These are phyloP conservation scores for Epichloe hybrida DNA, from an alignment of 2,329 filamentous ascomycete species.

Conservation along the genomic window DNA sequence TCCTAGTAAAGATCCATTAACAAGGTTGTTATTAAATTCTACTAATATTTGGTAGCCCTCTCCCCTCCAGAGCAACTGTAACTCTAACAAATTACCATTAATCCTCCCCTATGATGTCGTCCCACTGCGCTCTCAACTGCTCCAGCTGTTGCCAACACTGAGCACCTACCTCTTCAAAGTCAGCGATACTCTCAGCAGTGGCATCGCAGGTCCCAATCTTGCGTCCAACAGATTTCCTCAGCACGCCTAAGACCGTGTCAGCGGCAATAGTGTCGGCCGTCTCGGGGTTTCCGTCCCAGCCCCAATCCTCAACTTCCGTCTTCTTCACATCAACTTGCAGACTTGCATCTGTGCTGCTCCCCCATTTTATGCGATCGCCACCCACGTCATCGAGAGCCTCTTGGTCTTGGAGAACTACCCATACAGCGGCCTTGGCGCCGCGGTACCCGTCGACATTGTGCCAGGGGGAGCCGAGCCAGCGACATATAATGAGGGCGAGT, in stretches of 20 bases:
- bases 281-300: constrained; percentile 48
- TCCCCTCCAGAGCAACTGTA: neutral
- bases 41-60: no score
- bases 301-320: constrained; percentile 83
- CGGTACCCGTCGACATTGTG: constrained; percentile 65
- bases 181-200: constrained; percentile 44
- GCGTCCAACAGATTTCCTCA: constrained; percentile 42
- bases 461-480: constrained; percentile 78
- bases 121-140: constrained; percentile 53
- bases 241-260: constrained; percentile 31
- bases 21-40: no score
- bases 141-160: constrained; percentile 61
- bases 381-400: constrained; percentile 43
- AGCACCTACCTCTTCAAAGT: constrained; percentile 49
- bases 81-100: neutral
- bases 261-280: constrained; percentile 27
- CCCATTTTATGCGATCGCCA: constrained; percentile 64
- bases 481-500: constrained; percentile 53
- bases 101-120: constrained; percentile 19
- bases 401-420: constrained; percentile 59
- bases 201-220: constrained; percentile 43
- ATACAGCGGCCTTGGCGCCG: constrained; percentile 63
- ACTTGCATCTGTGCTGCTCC: constrained; percentile 49
- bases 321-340: constrained; percentile 51
- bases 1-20: no score